Conservation (phyloP, 106 monocot genomes). For the Vanilla planifolia region DNA sequence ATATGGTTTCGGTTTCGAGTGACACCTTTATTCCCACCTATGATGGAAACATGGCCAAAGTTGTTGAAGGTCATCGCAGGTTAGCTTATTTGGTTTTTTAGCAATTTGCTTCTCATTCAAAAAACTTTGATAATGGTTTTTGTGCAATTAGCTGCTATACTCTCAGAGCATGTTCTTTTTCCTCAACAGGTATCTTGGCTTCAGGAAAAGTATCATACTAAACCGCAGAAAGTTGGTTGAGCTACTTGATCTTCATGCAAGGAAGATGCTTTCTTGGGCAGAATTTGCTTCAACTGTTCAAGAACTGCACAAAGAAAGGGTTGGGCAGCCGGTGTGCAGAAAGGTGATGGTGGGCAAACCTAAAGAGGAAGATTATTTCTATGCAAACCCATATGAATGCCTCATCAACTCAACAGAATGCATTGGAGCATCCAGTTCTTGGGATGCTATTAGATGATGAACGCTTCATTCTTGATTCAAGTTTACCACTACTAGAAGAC, state of each 20-base stretch:
- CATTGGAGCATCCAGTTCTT: conserved; percentile 2
- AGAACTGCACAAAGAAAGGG: conserved; percentile 21
- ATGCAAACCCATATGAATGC: conserved; percentile 62
- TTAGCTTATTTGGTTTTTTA: conserved; percentile 7
- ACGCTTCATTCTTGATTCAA: too few relatives aligned
- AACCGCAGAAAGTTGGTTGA: conserved; percentile 50
- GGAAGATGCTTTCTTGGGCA: conserved; percentile 51
- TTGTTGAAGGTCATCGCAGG: conserved; percentile 80
- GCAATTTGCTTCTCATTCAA: too few relatives aligned
- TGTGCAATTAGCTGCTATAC: background rate
- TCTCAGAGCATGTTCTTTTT: too few relatives aligned
- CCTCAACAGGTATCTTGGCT: conserved; percentile 58
- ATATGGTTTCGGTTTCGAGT: conserved; percentile 71
- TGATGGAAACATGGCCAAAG: conserved; percentile 87
- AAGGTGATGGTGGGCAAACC: conserved; percentile 34
- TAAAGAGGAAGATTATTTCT: conserved; percentile 80
- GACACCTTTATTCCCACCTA: conserved; percentile 66
- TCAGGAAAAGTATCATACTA: conserved; percentile 43
- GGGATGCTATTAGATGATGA: background rate
- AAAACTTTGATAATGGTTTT: too few relatives aligned
- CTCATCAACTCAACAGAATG: conserved; percentile 25
- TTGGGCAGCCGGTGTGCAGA: conserved; percentile 40
- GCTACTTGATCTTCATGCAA: conserved; percentile 48
- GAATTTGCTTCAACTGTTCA: conserved; percentile 31
- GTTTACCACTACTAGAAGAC: too few relatives aligned